These are phyloP conservation scores for Oleoguttula mirabilis DNA, from an alignment of 495 filamentous ascomycete genomes.

Conservation along the genomic window DNA sequence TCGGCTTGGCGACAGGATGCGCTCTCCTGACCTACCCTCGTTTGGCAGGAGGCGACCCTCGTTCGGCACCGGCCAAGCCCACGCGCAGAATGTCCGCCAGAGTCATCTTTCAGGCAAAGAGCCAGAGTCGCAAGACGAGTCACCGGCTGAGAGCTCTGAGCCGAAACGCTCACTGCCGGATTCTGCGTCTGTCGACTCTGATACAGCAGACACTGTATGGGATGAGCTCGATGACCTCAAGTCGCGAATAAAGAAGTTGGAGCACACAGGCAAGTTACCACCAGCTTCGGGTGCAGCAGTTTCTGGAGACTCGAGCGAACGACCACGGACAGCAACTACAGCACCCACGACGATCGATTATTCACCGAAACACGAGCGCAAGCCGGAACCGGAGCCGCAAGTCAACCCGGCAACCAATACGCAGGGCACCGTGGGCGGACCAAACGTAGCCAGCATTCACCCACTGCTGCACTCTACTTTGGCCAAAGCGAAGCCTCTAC, in stretches of 20 bases:
- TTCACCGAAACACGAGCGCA: conserved; percentile 59
- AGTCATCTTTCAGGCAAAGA: conserved; percentile 28
- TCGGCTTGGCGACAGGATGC: conserved; percentile 1
- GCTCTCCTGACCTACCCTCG: conserved; percentile 13
- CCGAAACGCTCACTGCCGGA: conserved; percentile 33
- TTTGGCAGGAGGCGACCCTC: conserved; percentile 17
- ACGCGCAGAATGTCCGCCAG: conserved; percentile 1
- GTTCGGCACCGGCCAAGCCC: conserved; percentile 6
- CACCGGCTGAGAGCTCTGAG: conserved; percentile 17
- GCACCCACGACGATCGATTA: conserved; percentile 87
- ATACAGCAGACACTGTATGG: conserved; percentile 86
- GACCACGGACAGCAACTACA: conserved; percentile 81
- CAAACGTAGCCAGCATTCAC: conserved; percentile 42
- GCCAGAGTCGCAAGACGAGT: conserved; percentile 39
- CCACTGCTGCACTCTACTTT: conserved; percentile 73
- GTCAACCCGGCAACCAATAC: neutral
- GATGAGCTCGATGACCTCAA: conserved; percentile 96
- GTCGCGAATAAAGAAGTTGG: conserved; percentile 82
- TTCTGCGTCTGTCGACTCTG: conserved; percentile 75
- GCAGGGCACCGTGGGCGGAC: conserved; percentile 18
- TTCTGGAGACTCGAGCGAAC: conserved; percentile 60
- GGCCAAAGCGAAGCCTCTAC: conserved; percentile 53
- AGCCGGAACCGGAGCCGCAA: conserved; percentile 18
- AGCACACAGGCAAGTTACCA: conserved; percentile 77
- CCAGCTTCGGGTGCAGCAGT: conserved; percentile 67